Evolutionary conservation across 1,284 basidiomycete species (phyloP).

Genomic region (Trichosporon asahii): DNA sequence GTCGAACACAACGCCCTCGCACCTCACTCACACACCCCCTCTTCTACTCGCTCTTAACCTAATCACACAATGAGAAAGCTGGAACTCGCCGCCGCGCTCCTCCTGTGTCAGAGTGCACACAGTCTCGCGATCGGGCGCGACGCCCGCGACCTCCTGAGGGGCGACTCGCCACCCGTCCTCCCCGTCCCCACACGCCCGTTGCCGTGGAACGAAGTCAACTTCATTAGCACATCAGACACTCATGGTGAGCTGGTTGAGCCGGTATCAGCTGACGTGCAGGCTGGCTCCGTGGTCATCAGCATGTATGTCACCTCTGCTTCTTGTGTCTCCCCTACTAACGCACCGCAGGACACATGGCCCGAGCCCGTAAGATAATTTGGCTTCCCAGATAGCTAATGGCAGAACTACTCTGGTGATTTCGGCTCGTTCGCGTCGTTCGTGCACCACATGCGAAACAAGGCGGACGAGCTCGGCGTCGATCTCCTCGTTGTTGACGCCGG

Average conservation of each 20-base stretch:
- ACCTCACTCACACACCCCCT: not conserved
- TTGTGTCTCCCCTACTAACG: constrained; percentile 20
- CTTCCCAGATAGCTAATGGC: not conserved
- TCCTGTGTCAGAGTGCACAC: not conserved
- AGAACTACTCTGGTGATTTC: constrained; percentile 61
- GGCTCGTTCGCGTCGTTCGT: constrained; percentile 80
- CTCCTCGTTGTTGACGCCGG: constrained; percentile 49
- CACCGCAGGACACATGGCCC: constrained; percentile 48
- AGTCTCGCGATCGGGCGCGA: constrained; percentile 8
- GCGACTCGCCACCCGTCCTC: constrained; percentile 19
- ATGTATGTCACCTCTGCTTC: constrained; percentile 34
- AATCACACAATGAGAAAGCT: not conserved
- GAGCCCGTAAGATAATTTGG: constrained; percentile 43
- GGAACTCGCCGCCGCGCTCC: not conserved
- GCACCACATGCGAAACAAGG: constrained; percentile 70
- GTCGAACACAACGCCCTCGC: not conserved
- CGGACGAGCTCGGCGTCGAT: constrained; percentile 50
- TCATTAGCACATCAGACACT: constrained; percentile 49
- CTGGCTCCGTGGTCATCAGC: constrained; percentile 43
- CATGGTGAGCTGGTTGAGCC: constrained; percentile 49
- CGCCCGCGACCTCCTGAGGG: not conserved
- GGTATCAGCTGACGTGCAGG: not conserved
- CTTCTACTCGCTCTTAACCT: not conserved
- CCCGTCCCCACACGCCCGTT: constrained; percentile 42
- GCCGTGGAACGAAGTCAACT: constrained; percentile 50